Percentiles rank a stretch among this genome's conserved stretches.
Conservation (phyloP, 331 rosid genomes). For the Erythrophleum ivorense region DNA sequence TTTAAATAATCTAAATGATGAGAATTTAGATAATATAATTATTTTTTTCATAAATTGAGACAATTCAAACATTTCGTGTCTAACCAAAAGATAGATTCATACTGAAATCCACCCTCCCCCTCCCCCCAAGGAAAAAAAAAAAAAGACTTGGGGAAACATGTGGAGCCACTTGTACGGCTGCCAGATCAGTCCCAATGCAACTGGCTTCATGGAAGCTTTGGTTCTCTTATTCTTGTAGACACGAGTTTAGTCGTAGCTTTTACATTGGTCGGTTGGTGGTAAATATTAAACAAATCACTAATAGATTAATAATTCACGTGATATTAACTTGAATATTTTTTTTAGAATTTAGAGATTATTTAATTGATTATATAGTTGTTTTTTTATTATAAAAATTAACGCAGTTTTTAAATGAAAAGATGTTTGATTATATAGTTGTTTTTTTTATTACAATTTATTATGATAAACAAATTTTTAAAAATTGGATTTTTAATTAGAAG, state of each 20-base stretch:
- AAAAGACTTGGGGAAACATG: conserved; percentile 15
- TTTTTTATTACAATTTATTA: too few species aligned
- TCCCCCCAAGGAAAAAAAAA: not conserved
- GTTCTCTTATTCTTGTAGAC: not conserved
- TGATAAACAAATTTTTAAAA: too few species aligned
- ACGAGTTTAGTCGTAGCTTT: not conserved
- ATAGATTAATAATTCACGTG: not conserved
- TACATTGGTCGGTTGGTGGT: not conserved
- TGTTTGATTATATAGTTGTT: too few species aligned
- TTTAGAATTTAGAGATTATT: not conserved
- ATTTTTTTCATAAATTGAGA: too few species aligned
- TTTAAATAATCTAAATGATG: too few species aligned
- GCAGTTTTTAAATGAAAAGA: too few species aligned
- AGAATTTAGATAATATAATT: too few species aligned
- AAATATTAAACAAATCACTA: not conserved
- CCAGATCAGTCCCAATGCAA: conserved; percentile 36
- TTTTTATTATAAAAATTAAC: too few species aligned
- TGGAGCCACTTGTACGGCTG: conserved; percentile 47
- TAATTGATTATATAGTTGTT: not conserved
- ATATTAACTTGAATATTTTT: not conserved
- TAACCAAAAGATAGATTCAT: too few species aligned
- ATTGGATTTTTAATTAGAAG: too few species aligned
- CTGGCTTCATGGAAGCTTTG: conserved; percentile 7
- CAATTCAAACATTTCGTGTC: too few species aligned
- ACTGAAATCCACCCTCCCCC: too few species aligned